Base-by-base conservation (phyloP, 345 rosid species). In the Cardamine occulta region DNA sequence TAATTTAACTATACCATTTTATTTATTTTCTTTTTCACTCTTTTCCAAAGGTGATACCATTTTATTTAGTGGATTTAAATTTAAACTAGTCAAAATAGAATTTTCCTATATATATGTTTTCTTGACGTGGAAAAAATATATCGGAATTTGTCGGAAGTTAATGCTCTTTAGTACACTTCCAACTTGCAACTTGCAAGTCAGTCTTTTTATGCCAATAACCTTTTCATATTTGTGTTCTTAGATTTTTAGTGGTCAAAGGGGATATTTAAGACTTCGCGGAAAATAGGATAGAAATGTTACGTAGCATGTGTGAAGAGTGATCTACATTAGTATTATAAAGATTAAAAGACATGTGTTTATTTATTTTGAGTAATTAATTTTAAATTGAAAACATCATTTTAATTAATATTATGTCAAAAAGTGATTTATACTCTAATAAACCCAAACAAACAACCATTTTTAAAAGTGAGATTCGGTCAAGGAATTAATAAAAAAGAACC, bases 151-250 rank as follows among this genome's bases (percentile, higher is more conserved):
- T 18, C 44, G 74, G 74, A 70, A 44, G 39, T 42, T 56, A 57
- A 28, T 57, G 74, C 65, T 57, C 55, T 57, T 69, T 18, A 70
- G 6, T 42, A 70, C 14, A 39, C 28, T 28, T 56, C 39, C 63
- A 69, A 55, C 40, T 28, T 56, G 52, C 63, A 69, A 55, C 40
- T 69, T 56, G 55, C 65, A 56, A 42, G 34, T 68, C 12, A 10
- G 39, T 21, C 15, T 35, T 11, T 52, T 19, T n/a, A 54, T 2
- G 34, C 61, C 39, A 53, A 39, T 68, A 3, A 39, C 39, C n/a
- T 69, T 54, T 52, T 69, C 13, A 29, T 18, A 29, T 47, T 28
- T 13, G 13, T 55, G 62, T 68, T 26, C 24, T 28, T 42, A 11
- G 37, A 39, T 4, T 29, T 42, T 44, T 12, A 29, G 6, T 44